Percentiles rank a stretch among this genome's conserved stretches.
Evolutionary conservation across 257 asterid genomes (phyloP).

Genomic region (Solanum paucissectum): DNA sequence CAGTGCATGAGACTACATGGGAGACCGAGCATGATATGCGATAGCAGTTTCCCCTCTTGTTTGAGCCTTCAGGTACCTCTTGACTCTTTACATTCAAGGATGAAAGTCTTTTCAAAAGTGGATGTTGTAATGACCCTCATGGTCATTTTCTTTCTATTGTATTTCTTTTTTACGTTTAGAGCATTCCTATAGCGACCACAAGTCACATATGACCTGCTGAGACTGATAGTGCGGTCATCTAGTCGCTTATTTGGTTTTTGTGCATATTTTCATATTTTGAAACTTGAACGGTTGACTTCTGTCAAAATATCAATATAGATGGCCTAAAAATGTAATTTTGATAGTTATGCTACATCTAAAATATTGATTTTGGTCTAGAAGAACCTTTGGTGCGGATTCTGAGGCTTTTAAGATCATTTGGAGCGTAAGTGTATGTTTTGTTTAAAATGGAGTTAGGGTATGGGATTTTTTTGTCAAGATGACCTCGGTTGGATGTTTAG

Average conservation of each 20-base stretch:
- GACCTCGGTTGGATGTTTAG: neutral
- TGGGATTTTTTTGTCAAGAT: neutral
- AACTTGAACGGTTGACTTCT: neutral
- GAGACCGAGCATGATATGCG: no score
- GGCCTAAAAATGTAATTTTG: no score
- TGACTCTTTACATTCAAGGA: neutral
- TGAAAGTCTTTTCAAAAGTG: neutral
- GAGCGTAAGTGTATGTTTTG: neutral
- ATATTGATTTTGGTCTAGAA: neutral
- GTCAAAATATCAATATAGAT: no score
- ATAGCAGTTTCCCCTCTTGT: no score
- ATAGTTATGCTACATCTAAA: no score
- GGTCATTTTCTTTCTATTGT: neutral
- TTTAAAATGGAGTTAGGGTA: neutral
- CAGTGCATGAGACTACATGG: neutral
- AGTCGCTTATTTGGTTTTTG: neutral
- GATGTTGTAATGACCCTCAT: neutral
- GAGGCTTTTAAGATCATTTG: neutral
- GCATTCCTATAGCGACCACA: neutral
- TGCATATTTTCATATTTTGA: neutral
- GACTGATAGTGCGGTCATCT: neutral
- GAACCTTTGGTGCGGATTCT: neutral
- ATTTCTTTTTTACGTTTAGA: no score
- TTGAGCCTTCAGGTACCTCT: no score
- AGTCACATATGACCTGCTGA: neutral